Conservation (phyloP, 257 asterid genomes). For the Nicotiana attenuata region DNA sequence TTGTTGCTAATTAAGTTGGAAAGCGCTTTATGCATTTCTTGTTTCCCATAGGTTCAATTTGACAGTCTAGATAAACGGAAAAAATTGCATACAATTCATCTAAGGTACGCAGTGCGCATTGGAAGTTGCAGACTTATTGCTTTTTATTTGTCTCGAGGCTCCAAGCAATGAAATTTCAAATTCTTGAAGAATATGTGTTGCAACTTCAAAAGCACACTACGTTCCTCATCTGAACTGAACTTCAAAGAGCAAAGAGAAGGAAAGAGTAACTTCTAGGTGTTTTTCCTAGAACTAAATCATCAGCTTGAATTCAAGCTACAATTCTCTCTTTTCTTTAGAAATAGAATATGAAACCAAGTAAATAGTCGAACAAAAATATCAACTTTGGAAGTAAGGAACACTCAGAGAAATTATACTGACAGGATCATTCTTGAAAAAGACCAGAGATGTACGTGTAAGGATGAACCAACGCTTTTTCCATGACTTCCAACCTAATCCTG, state of each 20-base stretch:
- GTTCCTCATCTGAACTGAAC: no score
- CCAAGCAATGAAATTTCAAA: no score
- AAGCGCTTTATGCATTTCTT: no score
- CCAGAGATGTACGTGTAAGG: constrained; percentile 95
- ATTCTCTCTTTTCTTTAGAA: not conserved
- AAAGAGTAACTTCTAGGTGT: not conserved
- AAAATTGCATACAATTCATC: no score
- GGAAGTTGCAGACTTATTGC: no score
- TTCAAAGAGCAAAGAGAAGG: not conserved
- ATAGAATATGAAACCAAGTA: not conserved
- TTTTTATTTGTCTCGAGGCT: no score
- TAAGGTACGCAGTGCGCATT: no score
- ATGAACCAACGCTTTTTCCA: constrained; percentile 98
- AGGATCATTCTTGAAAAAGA: constrained; percentile 91
- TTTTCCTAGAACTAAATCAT: not conserved
- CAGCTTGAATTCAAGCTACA: not conserved
- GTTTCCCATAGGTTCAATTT: no score
- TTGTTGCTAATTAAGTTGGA: no score
- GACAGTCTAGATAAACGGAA: no score
- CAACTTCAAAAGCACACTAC: no score
- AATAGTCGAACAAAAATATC: not conserved
- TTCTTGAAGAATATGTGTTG: no score
- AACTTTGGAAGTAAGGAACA: not conserved
- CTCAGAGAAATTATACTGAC: constrained; percentile 41
- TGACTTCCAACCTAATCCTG: constrained; percentile 97